A percentile compares a stretch with the other conserved stretches of the same genome.
Evolutionary conservation across 1,284 basidiomycete genomes (phyloP).

Genomic region (Boletus sp.): DNA sequence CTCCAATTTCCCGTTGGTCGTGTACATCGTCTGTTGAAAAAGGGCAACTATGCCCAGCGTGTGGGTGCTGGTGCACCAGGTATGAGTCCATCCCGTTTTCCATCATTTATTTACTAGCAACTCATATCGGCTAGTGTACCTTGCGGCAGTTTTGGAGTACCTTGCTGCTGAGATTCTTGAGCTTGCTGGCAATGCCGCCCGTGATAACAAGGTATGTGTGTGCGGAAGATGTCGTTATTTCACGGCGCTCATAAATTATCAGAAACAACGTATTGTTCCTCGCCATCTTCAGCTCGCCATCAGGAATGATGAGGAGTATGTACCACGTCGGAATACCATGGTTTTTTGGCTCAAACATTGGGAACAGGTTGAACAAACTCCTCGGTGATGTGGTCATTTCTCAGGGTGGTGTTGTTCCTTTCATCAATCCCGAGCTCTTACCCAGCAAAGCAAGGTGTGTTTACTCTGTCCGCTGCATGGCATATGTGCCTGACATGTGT

Average conservation of each 20-base stretch:
- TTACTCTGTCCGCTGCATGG: neutral
- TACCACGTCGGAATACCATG: slow-evolving; percentile 28
- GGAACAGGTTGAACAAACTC: slow-evolving; percentile 66
- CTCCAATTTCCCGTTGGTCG: slow-evolving; percentile 88
- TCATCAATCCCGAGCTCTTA: slow-evolving; percentile 55
- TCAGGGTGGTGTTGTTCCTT: slow-evolving; percentile 89
- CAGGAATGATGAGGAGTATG: slow-evolving; percentile 83
- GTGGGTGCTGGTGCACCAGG: slow-evolving; percentile 82
- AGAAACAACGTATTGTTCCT: slow-evolving; percentile 90
- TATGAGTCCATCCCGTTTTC: slow-evolving; percentile 41
- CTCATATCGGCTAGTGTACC: slow-evolving; percentile 61
- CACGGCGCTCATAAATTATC: neutral
- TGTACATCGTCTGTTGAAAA: slow-evolving; percentile 88
- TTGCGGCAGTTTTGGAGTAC: slow-evolving; percentile 78
- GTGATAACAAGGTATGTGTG: slow-evolving; percentile 68
- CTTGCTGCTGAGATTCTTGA: slow-evolving; percentile 90
- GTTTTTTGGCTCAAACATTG: slow-evolving; percentile 13
- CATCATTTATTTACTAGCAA: neutral
- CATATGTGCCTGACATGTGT: slow-evolving; percentile 4
- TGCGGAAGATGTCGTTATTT: neutral
- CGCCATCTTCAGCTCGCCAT: slow-evolving; percentile 91
- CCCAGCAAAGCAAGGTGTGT: slow-evolving; percentile 49
- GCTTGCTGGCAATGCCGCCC: slow-evolving; percentile 84
- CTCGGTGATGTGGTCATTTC: slow-evolving; percentile 88
- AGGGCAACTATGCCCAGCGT: slow-evolving; percentile 83